phyloP scores from a whole-genome alignment of 441 rosid species.

The Erodium trifolium region DNA sequence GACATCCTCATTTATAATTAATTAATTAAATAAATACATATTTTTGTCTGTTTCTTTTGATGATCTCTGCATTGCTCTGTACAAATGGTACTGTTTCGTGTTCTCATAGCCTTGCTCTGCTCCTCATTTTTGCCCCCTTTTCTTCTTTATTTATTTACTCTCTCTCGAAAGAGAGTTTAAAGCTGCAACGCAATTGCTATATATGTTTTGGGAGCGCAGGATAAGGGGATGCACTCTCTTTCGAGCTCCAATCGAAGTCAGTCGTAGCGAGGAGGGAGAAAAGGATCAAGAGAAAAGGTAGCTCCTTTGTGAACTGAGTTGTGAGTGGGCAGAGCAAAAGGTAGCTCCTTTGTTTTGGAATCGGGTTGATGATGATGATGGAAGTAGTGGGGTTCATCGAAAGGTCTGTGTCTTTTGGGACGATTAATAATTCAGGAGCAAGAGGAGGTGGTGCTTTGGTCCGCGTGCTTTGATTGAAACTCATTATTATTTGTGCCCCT shows the following conservation, averaged over 20 bases:
- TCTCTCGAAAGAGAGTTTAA: slow-evolving; percentile 39
- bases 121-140: slow-evolving; percentile 19
- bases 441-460: neutral
- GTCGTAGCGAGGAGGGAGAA: neutral
- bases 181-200: slow-evolving; percentile 82
- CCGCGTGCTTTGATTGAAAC: slow-evolving; percentile 8
- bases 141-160: neutral
- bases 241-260: slow-evolving; percentile 42
- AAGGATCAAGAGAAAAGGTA: no score
- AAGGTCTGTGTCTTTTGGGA: slow-evolving; percentile 2
- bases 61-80: neutral
- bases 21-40: neutral
- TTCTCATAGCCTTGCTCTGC: slow-evolving; percentile 35
- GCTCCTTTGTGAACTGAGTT: neutral
- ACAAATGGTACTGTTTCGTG: slow-evolving; percentile 49
- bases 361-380: neutral
- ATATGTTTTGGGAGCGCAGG: slow-evolving; percentile 33
- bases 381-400: slow-evolving; percentile 2
- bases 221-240: slow-evolving; percentile 32
- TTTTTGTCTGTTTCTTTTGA: neutral
- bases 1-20: slow-evolving; percentile 19
- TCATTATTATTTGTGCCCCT: neutral
- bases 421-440: neutral
- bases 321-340: slow-evolving; percentile 10
- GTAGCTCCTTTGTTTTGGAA: slow-evolving; percentile 5